Evolutionary conservation across 2,329 filamentous ascomycete genomes (phyloP).

Genomic region (Phoma herbarum): DNA sequence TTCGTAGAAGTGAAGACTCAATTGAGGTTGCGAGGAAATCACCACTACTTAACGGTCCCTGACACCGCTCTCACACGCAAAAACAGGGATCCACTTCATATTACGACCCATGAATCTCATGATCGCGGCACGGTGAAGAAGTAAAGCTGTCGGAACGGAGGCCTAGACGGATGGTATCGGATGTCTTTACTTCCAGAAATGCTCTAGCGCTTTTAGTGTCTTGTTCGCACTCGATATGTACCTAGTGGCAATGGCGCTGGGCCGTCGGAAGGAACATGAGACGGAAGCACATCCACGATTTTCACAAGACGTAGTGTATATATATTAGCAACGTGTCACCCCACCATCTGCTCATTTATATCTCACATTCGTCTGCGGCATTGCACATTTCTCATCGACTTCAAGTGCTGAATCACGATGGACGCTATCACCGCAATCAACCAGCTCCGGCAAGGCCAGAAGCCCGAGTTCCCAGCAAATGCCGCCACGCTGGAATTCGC

Average conservation of each 20-base stretch:
- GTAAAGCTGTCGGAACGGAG: neutral
- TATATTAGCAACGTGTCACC: slow-evolving; percentile 17
- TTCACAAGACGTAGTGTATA: slow-evolving; percentile 28
- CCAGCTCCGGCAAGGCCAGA: slow-evolving; percentile 41
- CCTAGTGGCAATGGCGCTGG: slow-evolving; percentile 12
- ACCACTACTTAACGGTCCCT: slow-evolving; percentile 22
- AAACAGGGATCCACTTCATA: slow-evolving; percentile 17
- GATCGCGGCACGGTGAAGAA: slow-evolving; percentile 20
- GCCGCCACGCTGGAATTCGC: slow-evolving; percentile 39
- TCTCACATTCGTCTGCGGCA: neutral
- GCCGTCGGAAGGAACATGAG: slow-evolving; percentile 12
- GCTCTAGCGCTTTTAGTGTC: too few species aligned
- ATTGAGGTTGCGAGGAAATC: slow-evolving; percentile 5
- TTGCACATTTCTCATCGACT: slow-evolving; percentile 4
- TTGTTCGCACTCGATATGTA: too few species aligned
- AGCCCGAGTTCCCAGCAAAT: slow-evolving; percentile 39
- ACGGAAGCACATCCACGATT: slow-evolving; percentile 18
- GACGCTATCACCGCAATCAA: slow-evolving; percentile 34
- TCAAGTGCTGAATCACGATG: slow-evolving; percentile 31
- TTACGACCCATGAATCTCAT: slow-evolving; percentile 16
- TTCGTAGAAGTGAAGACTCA: neutral
- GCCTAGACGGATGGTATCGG: too few species aligned
- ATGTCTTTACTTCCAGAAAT: too few species aligned
- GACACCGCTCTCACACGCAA: slow-evolving; percentile 31
- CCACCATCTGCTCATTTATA: slow-evolving; percentile 7